These are phyloP conservation scores for Lactarius trivialis DNA, from an alignment of 768 basidiomycete genomes.

Conservation along the genomic window DNA sequence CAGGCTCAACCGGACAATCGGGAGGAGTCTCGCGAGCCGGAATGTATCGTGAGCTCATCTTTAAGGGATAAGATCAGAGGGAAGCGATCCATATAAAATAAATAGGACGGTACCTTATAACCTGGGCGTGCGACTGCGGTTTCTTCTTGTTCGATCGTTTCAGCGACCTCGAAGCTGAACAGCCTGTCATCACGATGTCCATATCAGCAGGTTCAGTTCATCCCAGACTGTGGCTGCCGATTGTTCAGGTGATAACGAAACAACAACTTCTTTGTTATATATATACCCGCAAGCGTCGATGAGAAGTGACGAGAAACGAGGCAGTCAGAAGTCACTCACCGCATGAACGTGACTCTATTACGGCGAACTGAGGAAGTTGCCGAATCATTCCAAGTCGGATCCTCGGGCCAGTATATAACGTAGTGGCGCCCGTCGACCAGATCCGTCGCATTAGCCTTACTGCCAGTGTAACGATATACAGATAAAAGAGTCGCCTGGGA, in stretches of 20 bases:
- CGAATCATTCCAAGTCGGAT: conserved; percentile 50
- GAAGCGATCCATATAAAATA: not conserved
- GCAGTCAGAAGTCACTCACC: conserved; percentile 32
- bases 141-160: conserved; percentile 52
- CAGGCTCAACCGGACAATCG: not conserved
- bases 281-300: not conserved
- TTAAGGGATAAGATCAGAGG: not conserved
- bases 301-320: not conserved
- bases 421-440: conserved; percentile 32
- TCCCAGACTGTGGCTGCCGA: conserved; percentile 40
- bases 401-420: conserved; percentile 57
- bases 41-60: conserved; percentile 3
- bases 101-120: conserved; percentile 35
- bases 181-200: conserved; percentile 40
- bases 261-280: conserved; percentile 33
- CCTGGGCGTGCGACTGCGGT: conserved; percentile 39
- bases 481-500: conserved; percentile 35
- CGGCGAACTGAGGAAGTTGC: conserved; percentile 39
- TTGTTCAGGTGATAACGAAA: conserved; percentile 45
- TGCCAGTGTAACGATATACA: conserved; percentile 45
- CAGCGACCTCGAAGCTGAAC: conserved; percentile 47
- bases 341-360: conserved; percentile 57
- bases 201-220: conserved; percentile 30
- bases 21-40: not conserved
- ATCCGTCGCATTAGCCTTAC: conserved; percentile 4